These are phyloP conservation scores for Coccinonectria pachysandricola DNA, from an alignment of 2,329 filamentous ascomycete species.

Conservation along the genomic window DNA sequence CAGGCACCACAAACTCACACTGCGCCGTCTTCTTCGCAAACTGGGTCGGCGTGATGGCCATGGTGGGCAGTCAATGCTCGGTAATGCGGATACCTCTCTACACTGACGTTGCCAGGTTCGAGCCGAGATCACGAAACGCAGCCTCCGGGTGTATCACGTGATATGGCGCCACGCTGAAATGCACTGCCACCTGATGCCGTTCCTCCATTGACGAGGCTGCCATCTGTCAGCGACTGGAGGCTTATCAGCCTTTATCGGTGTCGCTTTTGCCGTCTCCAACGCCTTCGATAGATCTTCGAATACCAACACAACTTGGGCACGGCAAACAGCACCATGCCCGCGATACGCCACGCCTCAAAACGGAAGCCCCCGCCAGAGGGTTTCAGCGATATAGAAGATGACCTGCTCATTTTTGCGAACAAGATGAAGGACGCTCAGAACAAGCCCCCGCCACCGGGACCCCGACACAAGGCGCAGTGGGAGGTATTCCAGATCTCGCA, in stretches of 20 bases:
- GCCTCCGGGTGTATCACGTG: conserved; percentile 20
- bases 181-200: conserved; percentile 13
- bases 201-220: conserved; percentile 11
- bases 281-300: too few relatives aligned
- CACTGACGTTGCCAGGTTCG: conserved; percentile 22
- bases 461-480: conserved; percentile 87
- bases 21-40: conserved; percentile 73
- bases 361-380: conserved; percentile 76
- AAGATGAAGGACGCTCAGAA: conserved; percentile 96
- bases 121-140: conserved; percentile 19
- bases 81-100: conserved; percentile 16
- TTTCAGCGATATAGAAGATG: conserved; percentile 81
- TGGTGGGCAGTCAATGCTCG: conserved; percentile 39
- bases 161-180: conserved; percentile 6
- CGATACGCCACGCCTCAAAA: conserved; percentile 64
- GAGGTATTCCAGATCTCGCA: conserved; percentile 96
- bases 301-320: too few relatives aligned
- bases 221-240: conserved; percentile 16
- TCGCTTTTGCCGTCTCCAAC: too few relatives aligned
- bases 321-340: too few relatives aligned
- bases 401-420: conserved; percentile 74
- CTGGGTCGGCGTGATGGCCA: conserved; percentile 89
- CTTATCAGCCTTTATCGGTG: too few relatives aligned
- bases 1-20: conserved; percentile 43
- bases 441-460: conserved; percentile 67